Evolutionary conservation across 345 rosid genomes (phyloP).

Genomic region (Streptanthus diversifolius): DNA sequence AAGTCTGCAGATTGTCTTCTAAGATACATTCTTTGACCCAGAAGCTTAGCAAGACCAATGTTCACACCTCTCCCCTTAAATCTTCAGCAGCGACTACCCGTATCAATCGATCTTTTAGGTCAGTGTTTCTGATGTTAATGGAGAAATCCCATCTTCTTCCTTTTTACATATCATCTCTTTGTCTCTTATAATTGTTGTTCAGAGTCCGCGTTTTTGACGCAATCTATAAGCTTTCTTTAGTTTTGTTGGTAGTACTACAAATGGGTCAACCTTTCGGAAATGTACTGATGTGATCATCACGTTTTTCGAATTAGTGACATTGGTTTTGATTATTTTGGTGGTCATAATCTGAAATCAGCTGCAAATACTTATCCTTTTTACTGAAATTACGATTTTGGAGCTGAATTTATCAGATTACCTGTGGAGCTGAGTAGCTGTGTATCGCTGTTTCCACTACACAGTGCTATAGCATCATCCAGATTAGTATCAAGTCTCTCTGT

Average conservation of each 20-base stretch:
- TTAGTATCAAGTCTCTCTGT: slow-evolving; percentile 60
- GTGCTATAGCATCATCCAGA: slow-evolving; percentile 63
- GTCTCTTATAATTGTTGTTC: neutral
- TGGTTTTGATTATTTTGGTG: neutral
- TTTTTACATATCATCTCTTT: neutral
- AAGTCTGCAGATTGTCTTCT: slow-evolving; percentile 47
- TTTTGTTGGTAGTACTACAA: neutral
- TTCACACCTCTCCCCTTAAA: slow-evolving; percentile 25
- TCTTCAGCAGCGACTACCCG: slow-evolving; percentile 34
- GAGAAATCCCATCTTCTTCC: neutral
- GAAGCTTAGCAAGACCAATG: slow-evolving; percentile 33
- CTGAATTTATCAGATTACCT: slow-evolving; percentile 44
- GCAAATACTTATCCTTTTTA: neutral
- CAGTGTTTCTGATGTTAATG: neutral
- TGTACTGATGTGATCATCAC: neutral
- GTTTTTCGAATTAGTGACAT: neutral
- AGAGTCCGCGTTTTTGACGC: neutral
- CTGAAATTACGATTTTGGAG: neutral
- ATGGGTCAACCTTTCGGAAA: neutral
- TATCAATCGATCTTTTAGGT: slow-evolving; percentile 36
- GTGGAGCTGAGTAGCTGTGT: slow-evolving; percentile 49
- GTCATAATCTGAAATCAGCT: neutral
- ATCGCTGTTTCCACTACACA: slow-evolving; percentile 63
- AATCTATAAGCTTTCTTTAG: neutral
- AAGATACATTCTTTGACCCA: slow-evolving; percentile 42